These are phyloP conservation scores for Apiospora arundinis DNA, from an alignment of 2,329 filamentous ascomycete species.

Conservation along the genomic window DNA sequence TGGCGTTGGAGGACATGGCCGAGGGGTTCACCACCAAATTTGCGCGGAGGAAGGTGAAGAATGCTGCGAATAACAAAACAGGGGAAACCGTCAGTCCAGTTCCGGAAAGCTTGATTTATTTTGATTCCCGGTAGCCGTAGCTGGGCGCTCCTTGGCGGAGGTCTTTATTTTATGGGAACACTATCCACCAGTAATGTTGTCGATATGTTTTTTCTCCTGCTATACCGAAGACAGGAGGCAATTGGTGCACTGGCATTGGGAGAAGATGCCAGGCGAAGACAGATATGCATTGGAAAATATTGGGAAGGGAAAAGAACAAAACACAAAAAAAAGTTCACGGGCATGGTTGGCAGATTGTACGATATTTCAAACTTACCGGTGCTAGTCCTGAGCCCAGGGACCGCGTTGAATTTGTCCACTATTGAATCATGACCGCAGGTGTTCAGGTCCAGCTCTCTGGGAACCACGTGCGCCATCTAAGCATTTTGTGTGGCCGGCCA, in stretches of 20 bases:
- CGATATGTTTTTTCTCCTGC: not conserved
- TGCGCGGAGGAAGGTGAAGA: constrained; percentile 81
- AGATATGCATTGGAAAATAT: too few relatives aligned
- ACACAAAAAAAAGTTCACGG: not conserved
- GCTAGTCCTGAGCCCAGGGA: constrained; percentile 65
- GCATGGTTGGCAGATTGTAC: not conserved
- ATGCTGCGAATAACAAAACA: constrained; percentile 59
- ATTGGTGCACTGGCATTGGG: constrained; percentile 17
- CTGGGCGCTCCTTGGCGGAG: not conserved
- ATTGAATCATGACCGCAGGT: constrained; percentile 49
- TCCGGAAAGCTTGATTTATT: constrained; percentile 26
- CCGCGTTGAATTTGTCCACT: constrained; percentile 59
- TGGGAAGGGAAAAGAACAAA: not conserved
- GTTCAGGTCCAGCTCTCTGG: constrained; percentile 42
- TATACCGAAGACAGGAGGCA: not conserved
- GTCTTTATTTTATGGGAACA: constrained; percentile 10
- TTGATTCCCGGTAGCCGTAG: not conserved
- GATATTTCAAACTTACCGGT: constrained; percentile 56
- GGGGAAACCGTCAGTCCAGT: constrained; percentile 31
- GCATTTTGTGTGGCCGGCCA: constrained; percentile 39
- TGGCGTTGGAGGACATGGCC: constrained; percentile 66
- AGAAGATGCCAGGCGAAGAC: not conserved
- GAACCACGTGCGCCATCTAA: constrained; percentile 42
- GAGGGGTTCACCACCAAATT: constrained; percentile 74
- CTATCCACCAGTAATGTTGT: not conserved